These are phyloP conservation scores for Rhynchosporium graminicola DNA, from an alignment of 2,329 filamentous ascomycete species.

Conservation along the genomic window DNA sequence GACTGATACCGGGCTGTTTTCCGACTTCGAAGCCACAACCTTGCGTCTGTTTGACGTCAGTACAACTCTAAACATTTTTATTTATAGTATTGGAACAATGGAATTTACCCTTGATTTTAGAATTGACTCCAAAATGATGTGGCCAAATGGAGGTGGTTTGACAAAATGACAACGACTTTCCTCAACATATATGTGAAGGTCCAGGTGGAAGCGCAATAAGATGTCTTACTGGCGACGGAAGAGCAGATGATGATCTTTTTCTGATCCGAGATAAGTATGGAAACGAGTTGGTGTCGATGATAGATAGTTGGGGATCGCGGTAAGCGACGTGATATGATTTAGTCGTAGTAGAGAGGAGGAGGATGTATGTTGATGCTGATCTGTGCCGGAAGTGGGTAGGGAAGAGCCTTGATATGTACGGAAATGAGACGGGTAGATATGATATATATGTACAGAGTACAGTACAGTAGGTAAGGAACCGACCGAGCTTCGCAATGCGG, in stretches of 20 bases:
- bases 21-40: conserved; percentile 32
- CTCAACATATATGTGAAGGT: background rate
- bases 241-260: conserved; percentile 6
- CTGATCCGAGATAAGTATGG: conserved; percentile 13
- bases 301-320: conserved; percentile 1
- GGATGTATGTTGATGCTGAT: conserved; percentile 10
- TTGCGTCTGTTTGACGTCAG: conserved; percentile 31
- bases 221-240: conserved; percentile 6
- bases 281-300: background rate
- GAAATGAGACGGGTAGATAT: conserved; percentile 15
- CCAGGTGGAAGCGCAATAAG: background rate
- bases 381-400: conserved; percentile 9
- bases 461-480: too few relatives aligned
- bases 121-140: conserved; percentile 25
- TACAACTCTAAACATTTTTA: background rate
- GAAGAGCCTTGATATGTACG: conserved; percentile 17
- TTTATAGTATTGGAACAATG: too few relatives aligned
- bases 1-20: conserved; percentile 34
- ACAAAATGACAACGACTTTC: background rate
- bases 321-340: background rate
- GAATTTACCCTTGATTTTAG: conserved; percentile 26
- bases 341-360: background rate
- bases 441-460: background rate
- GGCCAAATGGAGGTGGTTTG: conserved; percentile 11
- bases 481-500: conserved; percentile 8